Evolutionary conservation across 192 early-diverging fungal species (phyloP).

Genomic region (Polychytrium aggregatum): DNA sequence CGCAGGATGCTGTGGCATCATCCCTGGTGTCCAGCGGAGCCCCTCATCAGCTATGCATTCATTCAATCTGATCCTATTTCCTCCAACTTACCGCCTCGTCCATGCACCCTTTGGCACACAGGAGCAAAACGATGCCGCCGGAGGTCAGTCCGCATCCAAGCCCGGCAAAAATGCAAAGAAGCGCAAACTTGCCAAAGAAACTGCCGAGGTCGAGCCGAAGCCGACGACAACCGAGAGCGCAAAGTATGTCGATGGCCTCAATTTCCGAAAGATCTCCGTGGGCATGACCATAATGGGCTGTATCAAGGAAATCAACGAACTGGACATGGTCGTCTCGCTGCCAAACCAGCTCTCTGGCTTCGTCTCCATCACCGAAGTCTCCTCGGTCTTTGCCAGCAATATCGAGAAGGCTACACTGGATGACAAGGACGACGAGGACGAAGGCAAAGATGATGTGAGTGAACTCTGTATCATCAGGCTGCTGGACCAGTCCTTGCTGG

Average conservation of each 20-base stretch:
- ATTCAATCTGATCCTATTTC: too few relatives aligned
- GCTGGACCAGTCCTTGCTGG: background rate
- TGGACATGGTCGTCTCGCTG: constrained; percentile 71
- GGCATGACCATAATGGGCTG: constrained; percentile 69
- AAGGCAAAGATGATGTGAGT: constrained; percentile 22
- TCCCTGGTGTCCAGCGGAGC: too few relatives aligned
- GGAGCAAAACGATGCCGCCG: too few relatives aligned
- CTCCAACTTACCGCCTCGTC: too few relatives aligned
- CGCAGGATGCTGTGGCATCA: too few relatives aligned
- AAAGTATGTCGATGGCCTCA: constrained; percentile 6
- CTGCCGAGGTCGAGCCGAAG: constrained; percentile 4
- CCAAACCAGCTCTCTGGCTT: constrained; percentile 75
- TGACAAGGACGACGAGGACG: constrained; percentile 41
- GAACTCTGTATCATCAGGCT: background rate
- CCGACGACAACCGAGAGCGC: constrained; percentile 2
- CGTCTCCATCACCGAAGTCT: constrained; percentile 83
- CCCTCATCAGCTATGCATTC: too few relatives aligned
- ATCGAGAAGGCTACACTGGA: constrained; percentile 58
- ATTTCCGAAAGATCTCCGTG: constrained; percentile 43
- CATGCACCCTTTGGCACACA: too few relatives aligned
- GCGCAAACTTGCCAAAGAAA: background rate
- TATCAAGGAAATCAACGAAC: constrained; percentile 65
- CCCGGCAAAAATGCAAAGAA: too few relatives aligned
- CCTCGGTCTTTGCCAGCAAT: constrained; percentile 51
- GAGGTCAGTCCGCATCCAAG: too few relatives aligned